Evolutionary conservation across 306 rosid genomes (phyloP), one percentile per base, ranked within the genome.

Genomic region (Trifolium dubium): DNA sequence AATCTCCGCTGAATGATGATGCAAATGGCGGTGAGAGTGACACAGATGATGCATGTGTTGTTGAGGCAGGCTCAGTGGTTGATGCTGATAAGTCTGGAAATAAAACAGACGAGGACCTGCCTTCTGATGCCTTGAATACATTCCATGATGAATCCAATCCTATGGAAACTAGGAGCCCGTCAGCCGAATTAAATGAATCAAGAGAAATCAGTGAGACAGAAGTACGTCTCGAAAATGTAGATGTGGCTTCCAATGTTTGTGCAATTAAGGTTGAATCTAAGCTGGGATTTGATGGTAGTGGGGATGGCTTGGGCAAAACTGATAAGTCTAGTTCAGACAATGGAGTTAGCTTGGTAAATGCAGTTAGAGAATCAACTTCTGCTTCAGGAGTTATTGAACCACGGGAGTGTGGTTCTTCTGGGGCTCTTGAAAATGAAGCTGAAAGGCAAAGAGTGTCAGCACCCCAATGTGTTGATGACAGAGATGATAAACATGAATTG

Each of bases 21-120:
- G 85, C 76, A 18, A 85, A 85, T 86, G 93, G 89, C 44, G 86
- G 93, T 69, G 91, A 88, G 73, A 89, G 92, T 78, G 99, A 91
- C 41, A 67, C 89, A 1, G 99, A 86, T 81, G 92, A 88, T 83
- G 89, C 87, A 35, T 83, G 89, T 80, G 75, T 81, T 68, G 80
- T 85, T 64, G 96, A 89, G 83, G 73, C 78, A 23, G 89, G 87
- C 55, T 85, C 88, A 0, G 86, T 69, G 31, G 80, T 80, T 78
- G 83, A 84, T 46, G 61, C 85, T 67, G 88, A 84, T 55, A 89
- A 85, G 80, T 84, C 82, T 0, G 92, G 86, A 69, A 80, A 79
- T 69, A 86, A 80, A 85, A 79, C 85, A 64, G 83, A 78, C 2
- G 93, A 84, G 81, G 88, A 89, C 50, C 63, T 82, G 71, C 90